phyloP scores from a whole-genome alignment of 148 eudicot species.

The Rheum nobile region DNA sequence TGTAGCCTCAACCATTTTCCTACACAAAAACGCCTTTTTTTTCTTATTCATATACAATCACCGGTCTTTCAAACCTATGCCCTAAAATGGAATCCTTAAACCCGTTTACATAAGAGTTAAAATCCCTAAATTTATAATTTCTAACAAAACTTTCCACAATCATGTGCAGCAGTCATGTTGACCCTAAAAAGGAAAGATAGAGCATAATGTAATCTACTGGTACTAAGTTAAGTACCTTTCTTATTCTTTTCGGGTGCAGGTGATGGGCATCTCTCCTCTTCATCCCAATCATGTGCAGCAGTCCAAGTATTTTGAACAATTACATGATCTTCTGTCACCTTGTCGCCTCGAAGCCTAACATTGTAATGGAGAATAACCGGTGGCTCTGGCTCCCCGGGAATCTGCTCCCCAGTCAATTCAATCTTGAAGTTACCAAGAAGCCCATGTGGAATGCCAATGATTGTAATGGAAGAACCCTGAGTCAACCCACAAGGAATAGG shows the following conservation, averaged over 20 bases:
- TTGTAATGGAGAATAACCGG: constrained; percentile 87
- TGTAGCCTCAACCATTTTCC: neutral
- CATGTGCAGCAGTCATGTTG: too few relatives aligned
- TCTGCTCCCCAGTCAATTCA: constrained; percentile 79
- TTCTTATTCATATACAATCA: too few relatives aligned
- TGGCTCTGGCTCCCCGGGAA: constrained; percentile 95
- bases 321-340: constrained; percentile 82
- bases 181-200: too few relatives aligned
- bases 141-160: too few relatives aligned
- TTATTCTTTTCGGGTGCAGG: constrained; percentile 42
- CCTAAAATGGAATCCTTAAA: too few relatives aligned
- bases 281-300: constrained; percentile 91
- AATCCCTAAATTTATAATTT: too few relatives aligned
- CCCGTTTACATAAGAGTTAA: too few relatives aligned
- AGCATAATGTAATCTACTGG: neutral
- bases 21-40: neutral
- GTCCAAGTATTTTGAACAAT: constrained; percentile 99
- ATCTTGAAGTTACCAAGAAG: constrained; percentile 77
- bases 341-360: constrained; percentile 92
- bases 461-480: constrained; percentile 84
- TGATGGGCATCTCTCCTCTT: constrained; percentile 86
- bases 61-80: too few relatives aligned
- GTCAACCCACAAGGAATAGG: constrained; percentile 86
- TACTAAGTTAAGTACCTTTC: constrained; percentile 42
- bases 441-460: constrained; percentile 87